phyloP scores from a whole-genome alignment of 2,329 filamentous ascomycete species.

The Aspergillus intermedius region DNA sequence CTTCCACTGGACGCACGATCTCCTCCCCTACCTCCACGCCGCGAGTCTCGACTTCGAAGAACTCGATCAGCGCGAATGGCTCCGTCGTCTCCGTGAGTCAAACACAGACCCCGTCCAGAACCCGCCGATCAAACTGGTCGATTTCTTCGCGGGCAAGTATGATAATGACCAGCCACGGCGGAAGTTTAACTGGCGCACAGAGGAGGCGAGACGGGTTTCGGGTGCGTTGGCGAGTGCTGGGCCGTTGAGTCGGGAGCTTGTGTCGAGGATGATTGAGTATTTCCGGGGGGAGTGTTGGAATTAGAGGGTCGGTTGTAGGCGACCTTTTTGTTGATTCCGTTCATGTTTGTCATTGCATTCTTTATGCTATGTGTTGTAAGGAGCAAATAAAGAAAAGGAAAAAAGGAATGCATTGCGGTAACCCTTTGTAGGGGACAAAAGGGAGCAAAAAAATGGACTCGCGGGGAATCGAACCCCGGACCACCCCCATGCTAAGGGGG shows the following conservation, averaged over 20 bases:
- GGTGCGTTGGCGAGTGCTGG: conserved; percentile 8
- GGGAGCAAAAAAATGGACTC: conserved; percentile 29
- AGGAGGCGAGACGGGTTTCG: conserved; percentile 10
- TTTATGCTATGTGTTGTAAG: too few relatives aligned
- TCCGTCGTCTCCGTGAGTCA: conserved; percentile 35
- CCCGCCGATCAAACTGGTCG: conserved; percentile 48
- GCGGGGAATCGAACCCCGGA: conserved; percentile 45
- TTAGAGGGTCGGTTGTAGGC: background rate
- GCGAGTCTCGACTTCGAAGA: conserved; percentile 32
- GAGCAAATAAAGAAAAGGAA: too few relatives aligned
- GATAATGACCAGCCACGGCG: conserved; percentile 19
- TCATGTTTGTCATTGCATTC: too few relatives aligned
- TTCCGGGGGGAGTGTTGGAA: conserved; percentile 22
- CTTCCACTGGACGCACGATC: conserved; percentile 48
- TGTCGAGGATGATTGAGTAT: conserved; percentile 32
- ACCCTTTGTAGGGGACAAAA: background rate
- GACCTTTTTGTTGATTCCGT: too few relatives aligned
- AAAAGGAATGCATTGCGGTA: background rate
- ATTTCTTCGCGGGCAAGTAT: conserved; percentile 51
- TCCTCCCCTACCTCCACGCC: conserved; percentile 49
- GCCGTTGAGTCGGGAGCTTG: conserved; percentile 15
- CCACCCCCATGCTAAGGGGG: conserved; percentile 43
- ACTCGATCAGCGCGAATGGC: conserved; percentile 21
- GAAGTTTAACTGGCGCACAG: conserved; percentile 12
- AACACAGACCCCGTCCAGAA: conserved; percentile 46